Base-by-base conservation (phyloP, 306 rosid species). In the Macrotyloma uniflorum region DNA sequence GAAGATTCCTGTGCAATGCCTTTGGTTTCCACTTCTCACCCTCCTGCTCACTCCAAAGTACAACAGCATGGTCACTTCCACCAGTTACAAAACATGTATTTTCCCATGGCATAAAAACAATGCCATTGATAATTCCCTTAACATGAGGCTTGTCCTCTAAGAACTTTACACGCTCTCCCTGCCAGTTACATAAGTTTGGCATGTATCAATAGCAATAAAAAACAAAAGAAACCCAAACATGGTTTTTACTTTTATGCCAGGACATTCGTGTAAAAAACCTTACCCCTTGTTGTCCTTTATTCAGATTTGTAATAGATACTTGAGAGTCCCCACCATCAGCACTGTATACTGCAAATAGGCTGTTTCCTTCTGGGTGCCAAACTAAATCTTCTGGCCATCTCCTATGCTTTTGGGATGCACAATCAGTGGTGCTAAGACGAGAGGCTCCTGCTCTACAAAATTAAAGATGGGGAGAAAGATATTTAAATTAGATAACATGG, bases 361-460 rank as follows among this genome's bases (percentile, higher is more conserved):
- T 79, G 75, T 82, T 81, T 59, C 98, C 98, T 38, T 90, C 89
- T 5, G 97, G 98, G 63, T 94, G 98, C 98, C 98, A 94, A 43
- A 87, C 87, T 66, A 94, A 75, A 83, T 90, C 97, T 85, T 94
- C 98, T 3, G 98, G 95, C 98, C 97, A 94, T 86, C 97, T 92
- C 85, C 97, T 87, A 49, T 87, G 91, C 51, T 90, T 87, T 47
- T 83, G 81, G 72, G 98, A 90, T 68, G 51, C 55, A 65, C 97
- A 92, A 69, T 94, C 93, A 14, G 90, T 67, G 43, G 85, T 46
- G 83, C 91, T 88, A 84, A 90, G 93, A 45, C 84, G 80, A 72
- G 98, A 90, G 83, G 93, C 97, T 82, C 90, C 83, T 43, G 93
- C 86, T 80, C 98, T 94, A 85, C 84, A 82, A 81, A 76, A 66